These are phyloP conservation scores for Colletotrichum orchidophilum DNA, from an alignment of 2,329 filamentous ascomycete species.

Conservation along the genomic window DNA sequence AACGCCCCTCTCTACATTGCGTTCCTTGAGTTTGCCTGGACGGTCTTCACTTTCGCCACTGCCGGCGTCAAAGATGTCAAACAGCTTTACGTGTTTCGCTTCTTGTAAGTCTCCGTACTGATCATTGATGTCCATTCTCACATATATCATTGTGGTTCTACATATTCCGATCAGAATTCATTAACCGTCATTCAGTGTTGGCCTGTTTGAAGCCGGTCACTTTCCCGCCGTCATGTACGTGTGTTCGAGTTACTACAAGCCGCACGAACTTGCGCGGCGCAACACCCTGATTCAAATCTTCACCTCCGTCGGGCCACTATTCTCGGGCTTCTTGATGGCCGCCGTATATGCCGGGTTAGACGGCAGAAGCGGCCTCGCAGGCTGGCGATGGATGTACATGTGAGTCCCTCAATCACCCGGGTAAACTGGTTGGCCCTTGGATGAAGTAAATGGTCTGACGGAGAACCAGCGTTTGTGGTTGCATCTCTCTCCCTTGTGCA, in stretches of 20 bases:
- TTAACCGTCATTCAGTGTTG: constrained; percentile 34
- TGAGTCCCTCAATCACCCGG: constrained; percentile 12
- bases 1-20: constrained; percentile 39
- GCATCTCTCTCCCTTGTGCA: constrained; percentile 38
- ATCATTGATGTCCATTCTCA: neutral
- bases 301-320: constrained; percentile 38
- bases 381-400: constrained; percentile 43
- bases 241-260: constrained; percentile 43
- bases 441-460: neutral
- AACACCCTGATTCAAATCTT: constrained; percentile 42
- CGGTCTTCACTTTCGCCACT: constrained; percentile 40
- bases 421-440: neutral
- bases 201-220: constrained; percentile 42
- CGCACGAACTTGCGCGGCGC: constrained; percentile 41
- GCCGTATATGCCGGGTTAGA: constrained; percentile 37
- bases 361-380: constrained; percentile 35
- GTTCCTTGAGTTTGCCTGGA: constrained; percentile 38
- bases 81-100: constrained; percentile 40
- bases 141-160: no score
- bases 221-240: constrained; percentile 43
- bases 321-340: constrained; percentile 41
- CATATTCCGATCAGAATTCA: neutral
- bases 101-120: constrained; percentile 32
- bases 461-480: constrained; percentile 36
- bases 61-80: constrained; percentile 37